These are phyloP conservation scores for Buddleja alternifolia DNA, from an alignment of 257 asterid species.

Conservation along the genomic window DNA sequence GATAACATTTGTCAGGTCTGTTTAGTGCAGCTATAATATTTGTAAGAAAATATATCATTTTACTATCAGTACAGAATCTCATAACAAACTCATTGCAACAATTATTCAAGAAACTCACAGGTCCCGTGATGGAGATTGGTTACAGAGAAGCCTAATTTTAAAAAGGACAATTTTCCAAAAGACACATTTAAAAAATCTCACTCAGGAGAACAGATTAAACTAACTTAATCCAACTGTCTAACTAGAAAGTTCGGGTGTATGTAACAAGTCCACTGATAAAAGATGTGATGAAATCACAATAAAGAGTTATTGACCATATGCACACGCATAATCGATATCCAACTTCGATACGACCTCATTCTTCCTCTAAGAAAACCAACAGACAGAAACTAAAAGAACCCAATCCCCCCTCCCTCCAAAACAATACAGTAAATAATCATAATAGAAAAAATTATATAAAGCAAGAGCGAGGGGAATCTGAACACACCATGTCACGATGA, in stretches of 20 bases:
- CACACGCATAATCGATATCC: background rate
- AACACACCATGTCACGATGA: constrained; percentile 69
- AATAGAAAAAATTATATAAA: constrained; percentile 1
- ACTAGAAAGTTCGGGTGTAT: background rate
- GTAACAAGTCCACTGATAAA: background rate
- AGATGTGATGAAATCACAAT: background rate
- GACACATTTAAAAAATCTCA: background rate
- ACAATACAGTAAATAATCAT: constrained; percentile 1
- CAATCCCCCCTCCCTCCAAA: background rate
- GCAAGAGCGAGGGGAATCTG: constrained; percentile 41
- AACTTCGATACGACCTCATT: background rate
- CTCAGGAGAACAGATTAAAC: background rate
- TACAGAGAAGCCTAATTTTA: constrained; percentile 21
- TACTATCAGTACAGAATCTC: constrained; percentile 29
- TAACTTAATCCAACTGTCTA: background rate
- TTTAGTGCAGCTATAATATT: constrained; percentile 44
- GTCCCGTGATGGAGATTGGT: constrained; percentile 14
- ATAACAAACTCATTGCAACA: constrained; percentile 27
- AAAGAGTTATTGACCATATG: background rate
- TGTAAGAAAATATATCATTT: constrained; percentile 27
- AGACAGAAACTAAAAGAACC: background rate
- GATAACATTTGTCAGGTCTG: constrained; percentile 44
- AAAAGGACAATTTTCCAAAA: background rate
- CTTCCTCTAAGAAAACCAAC: constrained; percentile 14
- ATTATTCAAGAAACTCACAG: constrained; percentile 19